These are phyloP conservation scores for Cytidiella melzeri DNA, from an alignment of 768 basidiomycete species.

Conservation along the genomic window DNA sequence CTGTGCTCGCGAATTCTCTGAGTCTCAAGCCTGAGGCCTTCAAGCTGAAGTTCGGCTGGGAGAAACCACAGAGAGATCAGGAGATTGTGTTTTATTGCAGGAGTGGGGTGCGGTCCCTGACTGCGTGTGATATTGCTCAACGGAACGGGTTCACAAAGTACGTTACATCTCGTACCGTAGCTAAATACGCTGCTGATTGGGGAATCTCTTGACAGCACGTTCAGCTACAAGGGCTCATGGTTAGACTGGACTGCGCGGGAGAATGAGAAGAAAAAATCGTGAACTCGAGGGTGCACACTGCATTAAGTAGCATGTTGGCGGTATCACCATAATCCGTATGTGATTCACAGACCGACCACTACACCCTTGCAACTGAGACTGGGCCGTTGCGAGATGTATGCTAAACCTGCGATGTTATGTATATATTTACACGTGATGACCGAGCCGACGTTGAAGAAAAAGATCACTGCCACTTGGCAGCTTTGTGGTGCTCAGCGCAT, in stretches of 20 bases:
- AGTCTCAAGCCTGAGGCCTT: conserved; percentile 51
- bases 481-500: too few relatives aligned
- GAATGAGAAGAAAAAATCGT: background rate
- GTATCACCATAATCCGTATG: too few relatives aligned
- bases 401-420: too few relatives aligned
- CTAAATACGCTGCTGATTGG: background rate
- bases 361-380: too few relatives aligned
- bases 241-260: conserved; percentile 42
- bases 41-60: conserved; percentile 60
- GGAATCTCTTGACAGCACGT: conserved; percentile 26
- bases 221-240: conserved; percentile 51
- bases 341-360: too few relatives aligned
- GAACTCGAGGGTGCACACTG: too few relatives aligned
- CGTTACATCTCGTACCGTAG: conserved; percentile 18
- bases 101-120: conserved; percentile 76
- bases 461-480: too few relatives aligned
- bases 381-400: too few relatives aligned
- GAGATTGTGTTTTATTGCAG: conserved; percentile 89
- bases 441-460: too few relatives aligned
- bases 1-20: conserved; percentile 64
- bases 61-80: conserved; percentile 64
- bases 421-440: too few relatives aligned
- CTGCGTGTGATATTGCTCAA: conserved; percentile 77
- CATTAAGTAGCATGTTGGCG: too few relatives aligned
- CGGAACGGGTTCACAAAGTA: conserved; percentile 80